Evolutionary conservation across 306 rosid species (phyloP), one percentile per base, ranked within the genome.

Genomic region (Albizia julibrissin): DNA sequence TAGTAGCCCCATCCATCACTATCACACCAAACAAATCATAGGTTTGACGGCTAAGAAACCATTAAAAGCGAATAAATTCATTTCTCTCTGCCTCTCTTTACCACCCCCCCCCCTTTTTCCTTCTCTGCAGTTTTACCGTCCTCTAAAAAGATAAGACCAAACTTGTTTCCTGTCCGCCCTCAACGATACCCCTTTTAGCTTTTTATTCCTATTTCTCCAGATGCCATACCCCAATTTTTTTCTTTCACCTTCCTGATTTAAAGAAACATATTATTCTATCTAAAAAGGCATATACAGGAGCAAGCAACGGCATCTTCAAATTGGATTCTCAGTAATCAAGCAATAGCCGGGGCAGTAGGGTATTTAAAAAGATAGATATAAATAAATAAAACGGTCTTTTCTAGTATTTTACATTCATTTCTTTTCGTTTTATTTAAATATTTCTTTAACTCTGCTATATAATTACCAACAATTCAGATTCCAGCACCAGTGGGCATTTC

Each of bases 21-120:
- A 50, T 82, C 76, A 84, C 82, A 79, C 52, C 84, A 72, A 82
- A 72, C 10, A 66, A 39, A 26, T 69, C 74, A 76, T 73, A n/a
- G 74, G 73, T 84, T 80, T 78, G 90, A 85, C 84, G 86, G 90
- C 83, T 86, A 74, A 43, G 69, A 87, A 85, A 79, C 71, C 77
- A 81, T 78, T 70, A 67, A 76, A 76, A 56, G 2, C 70, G 83
- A 82, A 87, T 78, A 78, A 77, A 67, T 47, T 86, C 81, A 78
- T 27, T 88, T 67, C 77, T 49, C 22, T n/a, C 31, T 22, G 7
- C 22, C 10, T 10, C 12, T 22, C 16, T 49, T n/a, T n/a, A n/a
- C n/a, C n/a, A n/a, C n/a, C n/a, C n/a, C n/a, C n/a, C n/a, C n/a
- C n/a, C n/a, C n/a, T 3, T 18, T 6, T 15, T 13, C 18, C 54